These are phyloP conservation scores for Mycena epipterygia DNA, from an alignment of 768 basidiomycete genomes.

Conservation along the genomic window DNA sequence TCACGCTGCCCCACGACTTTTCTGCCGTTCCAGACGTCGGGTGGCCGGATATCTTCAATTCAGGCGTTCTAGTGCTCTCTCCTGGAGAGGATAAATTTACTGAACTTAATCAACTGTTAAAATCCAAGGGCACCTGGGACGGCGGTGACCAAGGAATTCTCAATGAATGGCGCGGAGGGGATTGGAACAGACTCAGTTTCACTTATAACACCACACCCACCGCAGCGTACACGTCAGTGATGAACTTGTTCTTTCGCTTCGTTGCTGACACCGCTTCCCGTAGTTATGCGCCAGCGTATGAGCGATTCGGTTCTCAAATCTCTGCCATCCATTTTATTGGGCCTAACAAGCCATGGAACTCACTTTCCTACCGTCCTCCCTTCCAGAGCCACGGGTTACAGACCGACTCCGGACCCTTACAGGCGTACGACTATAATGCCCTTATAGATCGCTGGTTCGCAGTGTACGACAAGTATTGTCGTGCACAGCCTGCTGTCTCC, in stretches of 20 bases:
- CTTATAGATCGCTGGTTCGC: conserved; percentile 93
- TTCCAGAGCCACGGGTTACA: conserved; percentile 47
- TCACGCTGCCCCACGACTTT: conserved; percentile 84
- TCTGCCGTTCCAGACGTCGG: conserved; percentile 97
- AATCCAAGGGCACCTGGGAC: conserved; percentile 91
- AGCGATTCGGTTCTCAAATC: conserved; percentile 91
- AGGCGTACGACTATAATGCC: conserved; percentile 81
- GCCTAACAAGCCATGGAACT: conserved; percentile 94
- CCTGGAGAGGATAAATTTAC: conserved; percentile 89
- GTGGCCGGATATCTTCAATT: conserved; percentile 99
- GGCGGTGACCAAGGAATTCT: conserved; percentile 99
- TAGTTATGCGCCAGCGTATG: conserved; percentile 97
- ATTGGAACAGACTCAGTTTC: conserved; percentile 97
- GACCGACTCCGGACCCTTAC: conserved; percentile 41
- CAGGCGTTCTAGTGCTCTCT: conserved; percentile 90
- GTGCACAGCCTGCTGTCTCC: conserved; percentile 63
- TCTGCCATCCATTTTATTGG: conserved; percentile 95
- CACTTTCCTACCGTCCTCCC: conserved; percentile 77
- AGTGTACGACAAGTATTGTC: conserved; percentile 91
- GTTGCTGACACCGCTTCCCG: conserved; percentile 43
- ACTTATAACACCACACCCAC: conserved; percentile 99
- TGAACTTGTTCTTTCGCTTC: conserved; percentile 32
- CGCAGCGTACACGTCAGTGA: conserved; percentile 92
- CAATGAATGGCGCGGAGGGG: conserved; percentile 90
- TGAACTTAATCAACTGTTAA: conserved; percentile 77